Evolutionary conservation across 2,329 filamentous ascomycete species (phyloP).

Genomic region (Hypoxylon sp.): DNA sequence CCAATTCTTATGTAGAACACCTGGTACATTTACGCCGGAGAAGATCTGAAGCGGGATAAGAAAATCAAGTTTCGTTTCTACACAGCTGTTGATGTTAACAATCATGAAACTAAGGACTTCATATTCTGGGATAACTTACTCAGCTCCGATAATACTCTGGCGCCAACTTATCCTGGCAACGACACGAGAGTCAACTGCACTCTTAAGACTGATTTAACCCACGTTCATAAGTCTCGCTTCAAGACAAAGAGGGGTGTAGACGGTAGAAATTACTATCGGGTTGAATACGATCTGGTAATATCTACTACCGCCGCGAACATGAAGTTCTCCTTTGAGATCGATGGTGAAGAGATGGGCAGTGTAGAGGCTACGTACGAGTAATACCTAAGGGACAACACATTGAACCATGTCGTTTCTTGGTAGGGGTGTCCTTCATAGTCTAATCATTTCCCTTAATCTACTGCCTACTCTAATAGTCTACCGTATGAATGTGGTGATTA

Average conservation of each 20-base stretch:
- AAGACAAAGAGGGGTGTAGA: not conserved
- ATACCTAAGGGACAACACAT: not conserved
- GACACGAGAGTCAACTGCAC: not conserved
- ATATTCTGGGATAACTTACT: not conserved
- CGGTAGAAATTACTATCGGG: not conserved
- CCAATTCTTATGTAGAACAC: not conserved
- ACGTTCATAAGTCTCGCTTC: not conserved
- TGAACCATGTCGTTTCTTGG: not conserved
- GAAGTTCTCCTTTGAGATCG: not conserved
- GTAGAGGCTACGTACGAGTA: not conserved
- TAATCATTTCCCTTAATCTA: not conserved
- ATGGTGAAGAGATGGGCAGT: not conserved
- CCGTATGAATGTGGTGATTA: not conserved
- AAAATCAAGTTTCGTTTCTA: not conserved
- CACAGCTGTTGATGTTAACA: not conserved
- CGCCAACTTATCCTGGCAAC: not conserved
- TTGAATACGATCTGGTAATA: not conserved
- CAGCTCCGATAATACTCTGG: not conserved
- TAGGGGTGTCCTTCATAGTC: not conserved
- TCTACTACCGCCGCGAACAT: not conserved
- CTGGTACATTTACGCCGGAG: not conserved
- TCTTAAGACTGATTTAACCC: not conserved
- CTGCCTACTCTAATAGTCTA: not conserved
- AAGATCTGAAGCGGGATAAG: not conserved
- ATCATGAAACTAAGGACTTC: not conserved